Evolutionary conservation across 306 rosid species (phyloP).

Genomic region (Vigna angularis): DNA sequence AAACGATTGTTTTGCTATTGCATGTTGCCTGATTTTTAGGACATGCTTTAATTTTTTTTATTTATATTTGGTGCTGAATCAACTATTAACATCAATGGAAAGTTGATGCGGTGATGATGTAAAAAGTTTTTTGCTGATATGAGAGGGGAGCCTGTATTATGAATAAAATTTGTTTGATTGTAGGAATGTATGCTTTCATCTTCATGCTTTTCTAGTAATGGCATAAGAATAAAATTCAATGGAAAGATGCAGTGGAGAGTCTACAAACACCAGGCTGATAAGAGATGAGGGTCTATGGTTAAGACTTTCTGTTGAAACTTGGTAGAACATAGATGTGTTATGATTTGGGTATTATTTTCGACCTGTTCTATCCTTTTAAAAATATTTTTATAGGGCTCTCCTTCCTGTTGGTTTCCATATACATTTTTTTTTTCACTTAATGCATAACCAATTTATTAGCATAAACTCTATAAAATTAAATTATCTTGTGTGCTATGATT

Average conservation of each 20-base stretch:
- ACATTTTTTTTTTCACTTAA: conserved; percentile 8
- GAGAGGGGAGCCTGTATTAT: background rate
- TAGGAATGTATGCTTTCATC: conserved; percentile 5
- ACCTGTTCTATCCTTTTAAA: conserved; percentile 4
- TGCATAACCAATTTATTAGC: conserved; percentile 10
- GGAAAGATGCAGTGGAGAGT: background rate
- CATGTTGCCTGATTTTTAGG: conserved; percentile 1
- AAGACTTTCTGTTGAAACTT: conserved; percentile 12
- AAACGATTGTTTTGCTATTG: conserved; percentile 8
- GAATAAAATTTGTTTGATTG: background rate
- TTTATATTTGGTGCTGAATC: conserved; percentile 3
- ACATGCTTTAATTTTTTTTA: background rate
- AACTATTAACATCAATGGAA: conserved; percentile 18
- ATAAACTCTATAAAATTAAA: conserved; percentile 7
- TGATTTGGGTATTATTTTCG: conserved; percentile 10
- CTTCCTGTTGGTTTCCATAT: background rate
- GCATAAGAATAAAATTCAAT: background rate
- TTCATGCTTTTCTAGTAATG: background rate
- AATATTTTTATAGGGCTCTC: background rate
- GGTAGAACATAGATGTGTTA: conserved; percentile 10
- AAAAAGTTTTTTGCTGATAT: background rate
- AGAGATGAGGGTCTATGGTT: conserved; percentile 1
- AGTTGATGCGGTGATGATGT: background rate
- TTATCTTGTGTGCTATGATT: conserved; percentile 18
- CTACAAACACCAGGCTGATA: background rate